Evolutionary conservation across 2,329 filamentous ascomycete species (phyloP).

Genomic region (Sarocladiaceae sp.): DNA sequence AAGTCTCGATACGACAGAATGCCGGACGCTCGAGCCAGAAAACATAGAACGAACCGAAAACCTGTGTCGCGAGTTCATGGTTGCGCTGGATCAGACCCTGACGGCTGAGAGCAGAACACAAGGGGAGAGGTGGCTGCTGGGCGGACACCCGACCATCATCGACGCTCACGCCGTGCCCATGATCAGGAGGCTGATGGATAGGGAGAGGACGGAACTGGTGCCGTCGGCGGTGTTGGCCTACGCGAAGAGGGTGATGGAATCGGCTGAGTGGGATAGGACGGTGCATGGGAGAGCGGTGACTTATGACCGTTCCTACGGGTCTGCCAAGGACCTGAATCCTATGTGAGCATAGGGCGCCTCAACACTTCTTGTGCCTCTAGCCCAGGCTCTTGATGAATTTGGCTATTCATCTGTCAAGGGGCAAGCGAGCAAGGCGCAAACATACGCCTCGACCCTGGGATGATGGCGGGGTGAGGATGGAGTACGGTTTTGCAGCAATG

Average conservation of each 20-base stretch:
- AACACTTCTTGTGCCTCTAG: no score
- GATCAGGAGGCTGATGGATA: constrained; percentile 18
- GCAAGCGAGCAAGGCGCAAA: no score
- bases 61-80: constrained; percentile 17
- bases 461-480: no score
- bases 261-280: constrained; percentile 20
- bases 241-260: constrained; percentile 14
- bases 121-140: constrained; percentile 21
- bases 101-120: constrained; percentile 9
- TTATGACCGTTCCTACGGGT: constrained; percentile 17
- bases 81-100: constrained; percentile 15
- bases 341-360: no score
- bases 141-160: constrained; percentile 21
- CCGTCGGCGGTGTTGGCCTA: constrained; percentile 17
- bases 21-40: constrained; percentile 18
- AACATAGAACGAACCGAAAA: constrained; percentile 18
- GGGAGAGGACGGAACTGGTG: constrained; percentile 18
- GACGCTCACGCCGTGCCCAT: constrained; percentile 21
- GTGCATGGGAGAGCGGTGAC: constrained; percentile 20
- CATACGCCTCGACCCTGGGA: no score
- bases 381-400: no score
- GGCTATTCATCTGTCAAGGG: no score
- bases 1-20: constrained; percentile 21
- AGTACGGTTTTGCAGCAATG: no score
- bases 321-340: constrained; percentile 16